Conservation (phyloP, 1,284 basidiomycete genomes). For the Ustilago tritici region DNA sequence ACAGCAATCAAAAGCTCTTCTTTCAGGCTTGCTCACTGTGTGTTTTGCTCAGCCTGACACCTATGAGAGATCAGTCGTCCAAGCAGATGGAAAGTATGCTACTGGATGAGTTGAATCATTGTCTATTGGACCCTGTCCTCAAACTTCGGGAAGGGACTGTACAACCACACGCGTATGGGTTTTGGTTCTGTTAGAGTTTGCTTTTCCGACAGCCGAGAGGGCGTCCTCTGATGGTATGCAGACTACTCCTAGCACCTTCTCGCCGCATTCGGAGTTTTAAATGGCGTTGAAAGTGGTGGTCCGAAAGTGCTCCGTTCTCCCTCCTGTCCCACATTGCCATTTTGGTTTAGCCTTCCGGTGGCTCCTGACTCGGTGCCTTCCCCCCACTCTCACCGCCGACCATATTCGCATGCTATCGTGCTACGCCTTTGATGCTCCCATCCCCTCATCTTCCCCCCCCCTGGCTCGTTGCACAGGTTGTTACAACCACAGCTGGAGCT, state of each 20-base stretch:
- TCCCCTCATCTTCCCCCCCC: neutral
- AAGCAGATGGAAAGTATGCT: no score
- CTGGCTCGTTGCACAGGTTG: neutral
- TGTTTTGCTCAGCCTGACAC: no score
- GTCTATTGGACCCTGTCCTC: no score
- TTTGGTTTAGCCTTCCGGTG: conserved; percentile 5
- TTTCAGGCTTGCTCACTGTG: no score
- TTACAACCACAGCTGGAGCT: neutral
- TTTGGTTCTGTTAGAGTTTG: neutral
- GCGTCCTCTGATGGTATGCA: neutral
- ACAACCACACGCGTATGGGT: no score
- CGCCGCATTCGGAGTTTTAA: conserved; percentile 11
- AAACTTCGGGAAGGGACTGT: no score
- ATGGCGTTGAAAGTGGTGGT: conserved; percentile 1
- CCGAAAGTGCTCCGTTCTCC: conserved; percentile 25
- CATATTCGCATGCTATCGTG: neutral
- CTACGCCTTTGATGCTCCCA: neutral
- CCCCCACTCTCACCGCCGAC: neutral
- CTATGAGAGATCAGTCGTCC: no score
- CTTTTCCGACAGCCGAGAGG: neutral
- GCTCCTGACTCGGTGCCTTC: neutral
- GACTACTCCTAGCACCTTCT: no score
- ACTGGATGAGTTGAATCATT: no score
- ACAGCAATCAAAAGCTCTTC: no score
- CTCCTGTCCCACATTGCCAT: conserved; percentile 4